These are phyloP conservation scores for Cordyceps cicadae DNA, from an alignment of 2,329 filamentous ascomycete genomes.

Conservation along the genomic window DNA sequence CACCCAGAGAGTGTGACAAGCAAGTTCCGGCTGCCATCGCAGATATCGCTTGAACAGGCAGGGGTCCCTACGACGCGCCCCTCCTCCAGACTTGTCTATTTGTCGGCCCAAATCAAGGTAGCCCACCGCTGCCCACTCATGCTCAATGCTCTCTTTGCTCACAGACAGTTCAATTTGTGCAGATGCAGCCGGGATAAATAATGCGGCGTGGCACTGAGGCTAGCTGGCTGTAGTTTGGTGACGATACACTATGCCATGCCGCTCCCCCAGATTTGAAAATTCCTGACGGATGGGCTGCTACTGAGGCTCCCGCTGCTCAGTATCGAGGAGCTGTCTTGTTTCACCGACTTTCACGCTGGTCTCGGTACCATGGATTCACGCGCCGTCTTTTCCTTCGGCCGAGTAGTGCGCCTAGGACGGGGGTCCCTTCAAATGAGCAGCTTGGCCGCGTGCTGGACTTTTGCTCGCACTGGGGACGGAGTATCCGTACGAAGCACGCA, in stretches of 20 bases:
- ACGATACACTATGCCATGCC: neutral
- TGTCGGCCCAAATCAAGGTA: slow-evolving; percentile 3
- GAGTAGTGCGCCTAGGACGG: neutral
- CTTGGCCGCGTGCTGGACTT: neutral
- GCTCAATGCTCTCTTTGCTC: neutral
- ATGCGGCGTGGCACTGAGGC: slow-evolving; percentile 8
- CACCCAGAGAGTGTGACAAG: slow-evolving; percentile 5
- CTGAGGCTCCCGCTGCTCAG: neutral
- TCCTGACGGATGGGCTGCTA: neutral
- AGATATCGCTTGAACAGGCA: slow-evolving; percentile 2
- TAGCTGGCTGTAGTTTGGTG: neutral
- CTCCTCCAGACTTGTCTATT: neutral
- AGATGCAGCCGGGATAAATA: slow-evolving; percentile 5
- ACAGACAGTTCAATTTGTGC: slow-evolving; percentile 3
- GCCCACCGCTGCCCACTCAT: slow-evolving; percentile 1
- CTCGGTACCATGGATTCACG: neutral
- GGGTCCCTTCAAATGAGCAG: neutral
- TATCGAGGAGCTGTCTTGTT: neutral
- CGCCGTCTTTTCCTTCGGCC: neutral
- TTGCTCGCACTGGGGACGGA: neutral
- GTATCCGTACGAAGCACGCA: neutral
- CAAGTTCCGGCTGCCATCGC: slow-evolving; percentile 3
- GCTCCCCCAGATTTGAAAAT: slow-evolving; percentile 3
- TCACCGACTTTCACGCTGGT: slow-evolving; percentile 1
- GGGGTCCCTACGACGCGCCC: slow-evolving; percentile 1